A percentile compares a stretch with the other conserved stretches of the same genome.
These are phyloP conservation scores for Blastobotrys robertii DNA, from an alignment of 805 yeast genomes.

Conservation along the genomic window DNA sequence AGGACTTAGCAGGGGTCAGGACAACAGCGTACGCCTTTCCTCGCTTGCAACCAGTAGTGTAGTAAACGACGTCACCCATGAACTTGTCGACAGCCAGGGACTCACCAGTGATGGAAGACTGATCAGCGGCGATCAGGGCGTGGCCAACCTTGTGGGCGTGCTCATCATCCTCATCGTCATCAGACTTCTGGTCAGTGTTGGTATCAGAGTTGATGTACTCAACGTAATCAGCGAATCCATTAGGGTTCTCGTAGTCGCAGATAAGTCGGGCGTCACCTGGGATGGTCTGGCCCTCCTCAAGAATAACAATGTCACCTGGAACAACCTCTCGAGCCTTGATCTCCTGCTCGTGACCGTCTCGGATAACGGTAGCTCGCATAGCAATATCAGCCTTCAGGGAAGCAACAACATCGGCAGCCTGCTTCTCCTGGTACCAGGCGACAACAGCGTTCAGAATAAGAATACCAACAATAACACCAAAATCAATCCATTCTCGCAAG, in stretches of 20 bases:
- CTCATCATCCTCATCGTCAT: constrained; percentile 26
- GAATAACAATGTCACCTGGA: constrained; percentile 87
- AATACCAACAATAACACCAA: constrained; percentile 92
- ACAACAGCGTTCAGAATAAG: constrained; percentile 81
- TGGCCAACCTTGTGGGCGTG: constrained; percentile 72
- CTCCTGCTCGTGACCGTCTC: constrained; percentile 74
- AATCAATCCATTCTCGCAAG: constrained; percentile 96
- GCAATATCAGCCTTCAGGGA: constrained; percentile 93
- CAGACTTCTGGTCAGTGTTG: constrained; percentile 19
- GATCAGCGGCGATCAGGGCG: constrained; percentile 72
- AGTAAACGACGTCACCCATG: constrained; percentile 81
- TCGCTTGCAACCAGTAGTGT: constrained; percentile 91
- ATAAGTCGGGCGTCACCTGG: constrained; percentile 85
- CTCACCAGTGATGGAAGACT: constrained; percentile 97
- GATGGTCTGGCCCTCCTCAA: constrained; percentile 88
- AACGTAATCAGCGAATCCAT: constrained; percentile 30
- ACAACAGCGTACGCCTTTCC: constrained; percentile 94
- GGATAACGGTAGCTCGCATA: constrained; percentile 74
- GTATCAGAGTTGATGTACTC: constrained; percentile 30
- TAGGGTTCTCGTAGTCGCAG: constrained; percentile 29
- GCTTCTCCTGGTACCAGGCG: constrained; percentile 96
- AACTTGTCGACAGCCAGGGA: constrained; percentile 92
- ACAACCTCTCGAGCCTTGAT: constrained; percentile 78
- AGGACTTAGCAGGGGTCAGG: constrained; percentile 88
- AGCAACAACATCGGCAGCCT: constrained; percentile 95